phyloP scores from a whole-genome alignment of 2,329 filamentous ascomycete genomes.

The Aureobasidium melanogenum region DNA sequence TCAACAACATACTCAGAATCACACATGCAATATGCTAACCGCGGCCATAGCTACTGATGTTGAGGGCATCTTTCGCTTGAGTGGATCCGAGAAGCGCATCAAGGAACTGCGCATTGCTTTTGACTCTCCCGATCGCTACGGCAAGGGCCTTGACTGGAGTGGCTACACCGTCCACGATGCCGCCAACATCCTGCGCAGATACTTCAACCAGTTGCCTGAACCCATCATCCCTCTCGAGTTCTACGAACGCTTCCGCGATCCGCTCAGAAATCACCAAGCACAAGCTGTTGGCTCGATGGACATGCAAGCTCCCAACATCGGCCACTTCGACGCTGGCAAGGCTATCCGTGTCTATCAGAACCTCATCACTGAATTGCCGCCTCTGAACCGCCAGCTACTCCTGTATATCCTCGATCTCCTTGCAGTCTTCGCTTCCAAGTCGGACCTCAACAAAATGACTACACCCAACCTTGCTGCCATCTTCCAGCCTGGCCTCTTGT shows the following conservation, averaged over 20 bases:
- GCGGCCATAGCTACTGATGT: constrained; percentile 67
- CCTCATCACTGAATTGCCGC: constrained; percentile 85
- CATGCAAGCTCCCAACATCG: constrained; percentile 56
- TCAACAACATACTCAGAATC: neutral
- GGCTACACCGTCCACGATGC: constrained; percentile 98
- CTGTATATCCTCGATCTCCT: constrained; percentile 93
- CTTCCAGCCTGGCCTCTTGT: constrained; percentile 93
- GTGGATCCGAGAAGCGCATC: constrained; percentile 94
- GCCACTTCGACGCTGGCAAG: constrained; percentile 62
- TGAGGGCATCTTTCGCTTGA: constrained; percentile 93
- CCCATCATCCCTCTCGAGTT: constrained; percentile 92
- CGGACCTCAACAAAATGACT: constrained; percentile 94
- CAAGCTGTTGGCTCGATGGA: constrained; percentile 63
- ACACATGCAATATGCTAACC: neutral
- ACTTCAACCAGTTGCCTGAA: constrained; percentile 92
- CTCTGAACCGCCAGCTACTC: constrained; percentile 84
- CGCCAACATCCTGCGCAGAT: constrained; percentile 88
- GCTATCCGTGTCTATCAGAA: constrained; percentile 77
- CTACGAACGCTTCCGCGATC: constrained; percentile 84
- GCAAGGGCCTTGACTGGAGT: constrained; percentile 93
- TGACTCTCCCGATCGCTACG: constrained; percentile 89
- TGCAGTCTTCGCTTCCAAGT: constrained; percentile 93
- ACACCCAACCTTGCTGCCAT: constrained; percentile 91
- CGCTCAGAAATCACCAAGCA: constrained; percentile 59
- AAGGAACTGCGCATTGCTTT: constrained; percentile 90